Evolutionary conservation across 1,284 basidiomycete species (phyloP), one percentile per base, ranked within the genome.

Genomic region (Heterobasidion annosum): DNA sequence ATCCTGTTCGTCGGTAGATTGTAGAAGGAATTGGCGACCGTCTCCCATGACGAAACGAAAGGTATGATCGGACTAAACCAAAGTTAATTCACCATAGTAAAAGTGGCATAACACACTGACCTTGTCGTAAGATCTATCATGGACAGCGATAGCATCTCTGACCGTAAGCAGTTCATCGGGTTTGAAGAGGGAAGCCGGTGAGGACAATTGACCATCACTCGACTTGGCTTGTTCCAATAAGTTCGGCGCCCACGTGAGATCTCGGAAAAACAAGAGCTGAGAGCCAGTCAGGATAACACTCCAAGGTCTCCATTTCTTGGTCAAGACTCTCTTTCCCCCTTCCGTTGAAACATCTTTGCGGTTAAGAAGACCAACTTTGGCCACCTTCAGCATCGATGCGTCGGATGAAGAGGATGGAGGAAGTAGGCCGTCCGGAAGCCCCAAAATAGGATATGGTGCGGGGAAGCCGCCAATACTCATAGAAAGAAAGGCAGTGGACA

Each of bases 191-290:
- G 79, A 71, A 51, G 78, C 73, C 33, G 79, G 77, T 9, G 83
- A 77, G 10, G 79, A 67, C 3, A 76, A 61, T 49, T 73, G 70
- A 25, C 68, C 71, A 50, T 73, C 70, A 4, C 69, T 65, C 1
- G 63, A 63, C 16, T 73, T 68, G 18, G 75, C 71, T 64, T 83
- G 79, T 47, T 79, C 75, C 52, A 80, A 72, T 25, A 93, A 67
- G 18, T 74, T 73, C 34, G 73, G 64, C 6, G 84, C 84, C 84
- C 83, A 88, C 8, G 81, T 71, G 1, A 83, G 70, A 68, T 98
- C 94, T 58, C 92, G 92, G 72, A 95, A 95, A 66, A 98, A 88
- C 48, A 98, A 77, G 8, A 99, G 74, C 65, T 98, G 95, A 8
- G 93, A 93, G 34, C 85, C 87, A 3, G 94, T 95, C 53, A 99